Evolutionary conservation across 257 asterid species (phyloP).

Genomic region (Solanum chilense): DNA sequence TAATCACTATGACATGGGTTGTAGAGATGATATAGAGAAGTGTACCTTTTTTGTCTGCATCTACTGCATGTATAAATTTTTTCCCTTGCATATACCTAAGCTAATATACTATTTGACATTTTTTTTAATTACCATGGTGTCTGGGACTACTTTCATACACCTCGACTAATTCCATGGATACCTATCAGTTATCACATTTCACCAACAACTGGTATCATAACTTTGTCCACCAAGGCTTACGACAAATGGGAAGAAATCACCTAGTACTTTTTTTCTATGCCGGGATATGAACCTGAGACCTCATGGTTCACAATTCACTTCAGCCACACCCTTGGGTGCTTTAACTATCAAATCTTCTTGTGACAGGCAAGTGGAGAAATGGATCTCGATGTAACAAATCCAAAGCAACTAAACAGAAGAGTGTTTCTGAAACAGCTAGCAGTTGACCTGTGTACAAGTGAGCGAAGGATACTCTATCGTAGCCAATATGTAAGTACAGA

Average conservation of each 20-base stretch:
- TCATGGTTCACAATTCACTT: not conserved
- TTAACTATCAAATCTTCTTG: not conserved
- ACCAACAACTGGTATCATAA: not conserved
- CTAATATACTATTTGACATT: not conserved
- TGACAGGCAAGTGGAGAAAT: conserved; percentile 74
- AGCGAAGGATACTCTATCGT: conserved; percentile 73
- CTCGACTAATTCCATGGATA: not conserved
- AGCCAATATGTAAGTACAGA: conserved; percentile 72
- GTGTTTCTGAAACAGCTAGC: conserved; percentile 87
- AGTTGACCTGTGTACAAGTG: conserved; percentile 75
- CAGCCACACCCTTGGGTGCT: not conserved
- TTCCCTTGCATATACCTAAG: not conserved
- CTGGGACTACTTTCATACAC: not conserved
- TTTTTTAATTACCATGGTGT: not conserved
- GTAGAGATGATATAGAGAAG: not conserved
- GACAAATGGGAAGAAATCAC: not conserved
- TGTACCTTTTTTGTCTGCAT: not conserved
- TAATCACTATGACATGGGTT: not conserved
- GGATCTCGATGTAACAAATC: conserved; percentile 89
- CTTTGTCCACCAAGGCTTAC: not conserved
- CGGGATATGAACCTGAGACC: not conserved
- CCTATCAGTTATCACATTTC: not conserved
- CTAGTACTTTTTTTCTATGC: not conserved
- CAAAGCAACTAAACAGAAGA: conserved; percentile 78
- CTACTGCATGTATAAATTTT: not conserved